Percentiles rank a stretch among this genome's conserved stretches.
phyloP scores from a whole-genome alignment of 768 basidiomycete genomes.

The Myochromella boudieri region DNA sequence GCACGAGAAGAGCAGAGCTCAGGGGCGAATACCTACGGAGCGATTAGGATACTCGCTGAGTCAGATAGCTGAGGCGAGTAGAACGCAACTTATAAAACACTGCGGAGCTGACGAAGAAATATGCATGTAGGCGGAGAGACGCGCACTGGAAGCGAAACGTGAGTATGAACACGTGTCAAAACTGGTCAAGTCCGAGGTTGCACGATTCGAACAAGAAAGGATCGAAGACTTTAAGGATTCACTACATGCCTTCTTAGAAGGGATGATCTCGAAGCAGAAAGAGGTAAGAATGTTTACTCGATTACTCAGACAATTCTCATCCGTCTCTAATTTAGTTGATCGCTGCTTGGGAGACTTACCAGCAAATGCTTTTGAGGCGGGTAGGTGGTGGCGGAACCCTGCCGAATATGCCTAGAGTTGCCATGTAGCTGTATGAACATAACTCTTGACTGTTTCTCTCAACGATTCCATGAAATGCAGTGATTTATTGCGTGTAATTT shows the following conservation, averaged over 20 bases:
- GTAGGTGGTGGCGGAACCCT: constrained; percentile 20
- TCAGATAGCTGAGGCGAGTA: constrained; percentile 75
- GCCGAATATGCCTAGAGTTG: constrained; percentile 11
- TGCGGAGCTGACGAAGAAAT: not conserved
- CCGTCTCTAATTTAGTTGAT: constrained; percentile 65
- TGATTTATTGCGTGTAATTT: constrained; percentile 6
- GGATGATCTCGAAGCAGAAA: constrained; percentile 84
- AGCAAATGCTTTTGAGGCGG: constrained; percentile 56
- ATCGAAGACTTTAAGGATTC: constrained; percentile 90
- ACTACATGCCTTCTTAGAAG: constrained; percentile 81
- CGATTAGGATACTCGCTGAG: constrained; percentile 70
- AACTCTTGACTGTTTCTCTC: not conserved
- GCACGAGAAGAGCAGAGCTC: constrained; percentile 81
- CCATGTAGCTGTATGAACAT: constrained; percentile 1
- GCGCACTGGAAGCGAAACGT: constrained; percentile 76
- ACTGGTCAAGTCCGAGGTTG: constrained; percentile 85
- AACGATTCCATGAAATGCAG: not conserved
- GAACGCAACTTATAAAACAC: not conserved
- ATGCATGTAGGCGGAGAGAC: constrained; percentile 71
- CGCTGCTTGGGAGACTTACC: constrained; percentile 78
- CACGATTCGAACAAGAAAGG: constrained; percentile 89
- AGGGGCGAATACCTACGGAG: constrained; percentile 72
- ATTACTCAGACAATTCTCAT: not conserved
- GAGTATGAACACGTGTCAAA: constrained; percentile 91
- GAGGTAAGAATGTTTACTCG: constrained; percentile 46